Base-by-base conservation (phyloP, 306 rosid genomes). In the Boehmeria nivea region DNA sequence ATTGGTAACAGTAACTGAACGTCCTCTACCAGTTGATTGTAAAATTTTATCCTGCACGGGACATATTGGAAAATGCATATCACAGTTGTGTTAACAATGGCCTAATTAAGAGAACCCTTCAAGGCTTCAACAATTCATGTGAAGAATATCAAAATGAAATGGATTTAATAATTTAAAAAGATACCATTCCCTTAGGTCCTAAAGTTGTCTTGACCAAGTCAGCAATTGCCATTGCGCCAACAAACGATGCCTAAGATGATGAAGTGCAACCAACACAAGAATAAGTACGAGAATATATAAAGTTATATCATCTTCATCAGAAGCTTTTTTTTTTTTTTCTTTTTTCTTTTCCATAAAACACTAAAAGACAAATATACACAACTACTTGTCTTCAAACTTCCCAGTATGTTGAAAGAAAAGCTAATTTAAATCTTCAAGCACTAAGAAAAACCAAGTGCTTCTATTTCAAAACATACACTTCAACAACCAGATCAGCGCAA, bases 171-270 rank as follows among this genome's bases (percentile, higher is more conserved):
- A n/a, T n/a, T n/a, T n/a, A n/a, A n/a, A n/a, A n/a, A n/a, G n/a
- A n/a, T 73, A 93, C 99, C 99, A 93, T 93, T 49, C 96, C 99
- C 69, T 93, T 93, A 3, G 99, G 96, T 48, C 96, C 96, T 56
- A 93, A 63, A 45, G 99, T 93, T 25, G 99, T 93, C 79, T 93
- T 93, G 28, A 93, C 99, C 80, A 93, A 72, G 68, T 87, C 99
- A 38, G 96, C 96, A 60, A 93, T 83, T 44, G 99, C 96, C 84
- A 85, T 87, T 53, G 88, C 96, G 26, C 99, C 99, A 58, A 93
- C 51, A 73, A 93, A 93, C 20, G 96, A 93, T 34, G 99, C 96
- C 96, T 93, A 47, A 55, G 28, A 36, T 13, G 19, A 42, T 43
- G 48, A n/a, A n/a, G n/a, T n/a, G 18, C 23, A 33, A 62, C 22